phyloP scores from a whole-genome alignment of 441 rosid species.

The Codiaeum variegatum region DNA sequence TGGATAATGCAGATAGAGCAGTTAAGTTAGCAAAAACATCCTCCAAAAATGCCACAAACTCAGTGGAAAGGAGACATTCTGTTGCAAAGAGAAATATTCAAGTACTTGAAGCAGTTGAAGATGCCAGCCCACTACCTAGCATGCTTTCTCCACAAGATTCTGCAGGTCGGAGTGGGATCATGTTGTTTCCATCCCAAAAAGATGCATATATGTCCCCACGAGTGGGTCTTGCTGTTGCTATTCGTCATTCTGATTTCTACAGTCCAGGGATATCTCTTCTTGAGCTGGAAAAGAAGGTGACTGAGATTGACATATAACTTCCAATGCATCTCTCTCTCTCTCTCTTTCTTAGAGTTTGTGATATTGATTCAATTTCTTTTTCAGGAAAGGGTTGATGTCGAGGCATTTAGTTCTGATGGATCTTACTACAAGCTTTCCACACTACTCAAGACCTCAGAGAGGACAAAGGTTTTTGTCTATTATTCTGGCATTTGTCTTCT shows the following conservation, averaged over 20 bases:
- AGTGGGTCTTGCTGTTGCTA: constrained; percentile 87
- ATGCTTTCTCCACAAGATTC: constrained; percentile 98
- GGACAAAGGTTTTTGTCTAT: constrained; percentile 77
- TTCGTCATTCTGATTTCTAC: constrained; percentile 70
- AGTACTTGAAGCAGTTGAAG: constrained; percentile 85
- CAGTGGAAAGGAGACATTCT: constrained; percentile 53
- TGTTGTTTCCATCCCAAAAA: constrained; percentile 71
- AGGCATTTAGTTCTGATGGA: constrained; percentile 76
- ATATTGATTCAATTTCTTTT: constrained; percentile 27
- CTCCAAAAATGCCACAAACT: constrained; percentile 48
- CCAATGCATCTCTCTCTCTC: neutral
- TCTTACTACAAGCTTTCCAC: constrained; percentile 91
- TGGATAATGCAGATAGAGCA: constrained; percentile 68
- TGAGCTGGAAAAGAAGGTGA: constrained; percentile 97
- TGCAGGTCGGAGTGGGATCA: constrained; percentile 69
- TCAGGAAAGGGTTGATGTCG: constrained; percentile 92
- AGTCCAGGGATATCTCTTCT: constrained; percentile 95
- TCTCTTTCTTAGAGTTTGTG: neutral
- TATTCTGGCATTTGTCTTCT: constrained; percentile 17
- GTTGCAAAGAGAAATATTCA: constrained; percentile 58
- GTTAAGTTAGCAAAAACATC: constrained; percentile 62
- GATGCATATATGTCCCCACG: constrained; percentile 71
- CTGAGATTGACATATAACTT: constrained; percentile 9
- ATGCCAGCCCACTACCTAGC: constrained; percentile 84
- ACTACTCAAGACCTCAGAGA: constrained; percentile 81